These are phyloP conservation scores for Diplodia mutila DNA, from an alignment of 2,329 filamentous ascomycete species.

Conservation along the genomic window DNA sequence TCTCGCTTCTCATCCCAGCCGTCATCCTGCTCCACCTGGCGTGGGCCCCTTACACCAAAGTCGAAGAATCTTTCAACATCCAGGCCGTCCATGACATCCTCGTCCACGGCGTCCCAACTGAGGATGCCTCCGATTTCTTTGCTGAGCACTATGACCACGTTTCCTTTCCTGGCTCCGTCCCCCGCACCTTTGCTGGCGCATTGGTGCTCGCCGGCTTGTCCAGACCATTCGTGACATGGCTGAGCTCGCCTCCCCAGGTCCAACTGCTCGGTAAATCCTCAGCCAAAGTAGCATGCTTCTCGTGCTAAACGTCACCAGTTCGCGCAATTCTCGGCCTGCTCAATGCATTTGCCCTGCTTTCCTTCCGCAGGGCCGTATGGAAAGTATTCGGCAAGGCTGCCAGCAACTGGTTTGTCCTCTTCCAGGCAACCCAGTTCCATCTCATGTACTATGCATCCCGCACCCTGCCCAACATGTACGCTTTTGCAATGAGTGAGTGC, in stretches of 20 bases:
- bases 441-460: slow-evolving; percentile 89
- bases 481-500: slow-evolving; percentile 77
- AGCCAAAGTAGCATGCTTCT: too few relatives aligned
- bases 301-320: slow-evolving; percentile 51
- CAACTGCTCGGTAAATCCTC: slow-evolving; percentile 58
- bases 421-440: slow-evolving; percentile 88
- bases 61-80: slow-evolving; percentile 98
- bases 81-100: slow-evolving; percentile 92
- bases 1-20: slow-evolving; percentile 31
- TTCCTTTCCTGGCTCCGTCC: slow-evolving; percentile 86
- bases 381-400: slow-evolving; percentile 69
- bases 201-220: slow-evolving; percentile 74
- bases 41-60: slow-evolving; percentile 87
- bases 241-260: slow-evolving; percentile 59
- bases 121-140: slow-evolving; percentile 59
- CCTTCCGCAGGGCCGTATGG: slow-evolving; percentile 66
- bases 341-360: slow-evolving; percentile 71
- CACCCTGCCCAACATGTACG: slow-evolving; percentile 95
- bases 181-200: slow-evolving; percentile 85
- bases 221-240: slow-evolving; percentile 65
- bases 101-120: slow-evolving; percentile 72
- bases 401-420: slow-evolving; percentile 76
- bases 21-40: slow-evolving; percentile 71
- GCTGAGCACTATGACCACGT: slow-evolving; percentile 81
- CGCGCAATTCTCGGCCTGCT: slow-evolving; percentile 76